Conservation (phyloP, 768 basidiomycete species). For the Kwoniella pini region DNA sequence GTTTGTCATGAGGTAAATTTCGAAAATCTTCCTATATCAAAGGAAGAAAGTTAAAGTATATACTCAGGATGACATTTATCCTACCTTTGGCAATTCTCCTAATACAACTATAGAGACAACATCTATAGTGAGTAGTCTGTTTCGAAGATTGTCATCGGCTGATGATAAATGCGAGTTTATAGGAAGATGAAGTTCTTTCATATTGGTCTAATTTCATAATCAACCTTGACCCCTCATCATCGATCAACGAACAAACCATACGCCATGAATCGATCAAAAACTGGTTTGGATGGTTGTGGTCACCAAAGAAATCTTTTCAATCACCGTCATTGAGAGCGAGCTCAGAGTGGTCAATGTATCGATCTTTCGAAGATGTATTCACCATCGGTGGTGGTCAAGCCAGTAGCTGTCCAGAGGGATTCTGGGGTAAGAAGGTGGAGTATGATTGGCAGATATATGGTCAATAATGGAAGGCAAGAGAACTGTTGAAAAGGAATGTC, state of each 20-base stretch:
- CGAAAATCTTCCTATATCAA: too few relatives aligned
- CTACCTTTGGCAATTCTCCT: constrained; percentile 31
- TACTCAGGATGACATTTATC: constrained; percentile 48
- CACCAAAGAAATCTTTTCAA: background rate
- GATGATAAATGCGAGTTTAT: background rate
- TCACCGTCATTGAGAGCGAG: background rate
- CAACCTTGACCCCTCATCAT: constrained; percentile 34
- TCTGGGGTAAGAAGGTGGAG: constrained; percentile 34
- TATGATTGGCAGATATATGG: constrained; percentile 49
- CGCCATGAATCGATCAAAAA: background rate
- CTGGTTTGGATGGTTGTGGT: background rate
- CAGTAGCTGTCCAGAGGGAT: constrained; percentile 23
- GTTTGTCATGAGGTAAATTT: constrained; percentile 51
- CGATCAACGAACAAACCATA: background rate
- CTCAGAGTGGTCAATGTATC: constrained; percentile 18
- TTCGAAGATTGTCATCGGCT: background rate
- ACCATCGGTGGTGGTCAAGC: constrained; percentile 25
- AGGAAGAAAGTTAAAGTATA: too few relatives aligned
- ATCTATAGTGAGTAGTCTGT: constrained; percentile 9
- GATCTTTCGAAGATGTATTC: constrained; percentile 12
- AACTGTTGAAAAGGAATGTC: background rate
- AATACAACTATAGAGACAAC: background rate
- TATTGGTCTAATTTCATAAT: constrained; percentile 41
- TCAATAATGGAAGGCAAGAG: background rate
- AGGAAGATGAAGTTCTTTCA: constrained; percentile 25